These are phyloP conservation scores for Fibroporia radiculosa DNA, from an alignment of 768 basidiomycete genomes.

Conservation along the genomic window DNA sequence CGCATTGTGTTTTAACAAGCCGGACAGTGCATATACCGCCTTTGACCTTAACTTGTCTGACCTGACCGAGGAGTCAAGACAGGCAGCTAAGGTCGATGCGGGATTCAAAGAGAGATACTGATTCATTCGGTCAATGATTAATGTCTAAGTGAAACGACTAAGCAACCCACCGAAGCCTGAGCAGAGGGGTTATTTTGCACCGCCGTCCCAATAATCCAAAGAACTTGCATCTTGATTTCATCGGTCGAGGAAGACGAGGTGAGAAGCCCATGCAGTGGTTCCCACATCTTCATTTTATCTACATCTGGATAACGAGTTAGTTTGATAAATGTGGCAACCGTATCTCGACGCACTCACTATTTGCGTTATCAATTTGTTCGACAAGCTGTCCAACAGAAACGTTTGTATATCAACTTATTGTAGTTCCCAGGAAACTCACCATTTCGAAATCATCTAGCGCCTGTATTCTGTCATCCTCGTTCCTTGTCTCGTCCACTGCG, in stretches of 20 bases:
- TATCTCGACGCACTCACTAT: constrained; percentile 38
- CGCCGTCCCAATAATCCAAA: constrained; percentile 89
- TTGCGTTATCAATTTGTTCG: constrained; percentile 88
- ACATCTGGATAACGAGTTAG: constrained; percentile 44
- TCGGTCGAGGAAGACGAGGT: constrained; percentile 44
- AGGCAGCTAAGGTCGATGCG: constrained; percentile 52
- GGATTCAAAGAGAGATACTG: constrained; percentile 65
- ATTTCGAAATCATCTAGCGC: constrained; percentile 85
- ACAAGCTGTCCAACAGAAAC: constrained; percentile 55
- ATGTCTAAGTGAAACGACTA: not conserved
- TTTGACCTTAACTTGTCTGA: constrained; percentile 61
- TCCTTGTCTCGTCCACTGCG: constrained; percentile 47
- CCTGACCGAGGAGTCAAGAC: constrained; percentile 46
- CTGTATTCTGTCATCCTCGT: constrained; percentile 51
- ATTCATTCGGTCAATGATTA: not conserved
- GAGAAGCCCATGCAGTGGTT: constrained; percentile 60
- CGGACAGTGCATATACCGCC: constrained; percentile 76
- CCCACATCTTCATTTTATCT: constrained; percentile 71
- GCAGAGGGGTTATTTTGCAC: constrained; percentile 86
- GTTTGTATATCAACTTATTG: not conserved
- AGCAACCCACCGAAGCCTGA: constrained; percentile 65
- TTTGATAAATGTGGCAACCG: not conserved
- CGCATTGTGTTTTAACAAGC: constrained; percentile 69
- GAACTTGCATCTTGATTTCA: constrained; percentile 54
- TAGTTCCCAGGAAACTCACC: constrained; percentile 34